Evolutionary conservation across 2,329 filamentous ascomycete genomes (phyloP), one percentile per base, ranked within the genome.

Genomic region (Conoideocrella luteorostrata): DNA sequence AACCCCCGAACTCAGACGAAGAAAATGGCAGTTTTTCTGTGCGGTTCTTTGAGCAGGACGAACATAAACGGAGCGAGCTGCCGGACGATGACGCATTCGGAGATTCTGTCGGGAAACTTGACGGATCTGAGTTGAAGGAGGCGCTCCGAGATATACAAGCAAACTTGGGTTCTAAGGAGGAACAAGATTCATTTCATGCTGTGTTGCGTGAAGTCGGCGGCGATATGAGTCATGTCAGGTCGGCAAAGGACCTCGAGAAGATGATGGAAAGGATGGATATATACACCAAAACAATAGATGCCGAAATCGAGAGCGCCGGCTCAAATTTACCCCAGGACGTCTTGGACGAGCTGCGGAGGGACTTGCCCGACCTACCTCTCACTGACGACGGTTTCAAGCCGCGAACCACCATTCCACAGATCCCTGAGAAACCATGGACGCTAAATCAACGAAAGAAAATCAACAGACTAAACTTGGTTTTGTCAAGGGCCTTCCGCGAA

Each of bases 41-140:
- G 10, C 64, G 67, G 7, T 75, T 66, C 52, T 78, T 74, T 47
- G 71, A 78, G 43, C 68, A 76, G 52, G 63, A 64, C 12, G 60
- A 62, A 3, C 50, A 57, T 23, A 52, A 54, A 7, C 51, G 71
- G 11, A 64, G 57, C 13, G 63, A 66, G 49, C 56, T 76, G 15
- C 49, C 52, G 9, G 52, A 61, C 45, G 58, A 67, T 38, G 58
- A 67, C n/a, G 65, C 64, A 7, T 72, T 72, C 45, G 59, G 54
- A 26, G 55, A 64, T 18, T 65, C 67, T 0, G 43, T 73, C 5
- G 55, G 63, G 47, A 50, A 52, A 10, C 50, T 65, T 28, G 64
- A 67, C 38, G 58, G 59, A 5, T 63, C 61, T 5, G 58, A 64
- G 12, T 50, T 68, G 17, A 62, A 63, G 23, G 48, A 56, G n/a